Base-by-base conservation (phyloP, 2,329 filamentous ascomycete genomes). In the Colletotrichum musicola region DNA sequence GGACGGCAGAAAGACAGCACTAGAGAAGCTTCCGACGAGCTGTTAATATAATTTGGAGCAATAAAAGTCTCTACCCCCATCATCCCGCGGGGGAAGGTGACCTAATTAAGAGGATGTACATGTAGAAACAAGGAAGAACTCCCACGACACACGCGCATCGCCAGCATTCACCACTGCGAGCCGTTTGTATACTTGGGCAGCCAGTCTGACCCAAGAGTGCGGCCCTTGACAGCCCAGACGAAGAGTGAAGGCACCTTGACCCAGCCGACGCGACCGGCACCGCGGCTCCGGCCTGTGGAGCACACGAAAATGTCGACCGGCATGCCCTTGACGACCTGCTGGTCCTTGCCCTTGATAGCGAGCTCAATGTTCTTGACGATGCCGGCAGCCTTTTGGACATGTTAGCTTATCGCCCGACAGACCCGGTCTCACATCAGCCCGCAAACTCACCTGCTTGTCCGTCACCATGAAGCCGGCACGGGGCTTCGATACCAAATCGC, bases 401-500 rank as follows among this genome's bases (percentile, higher is more conserved):
- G 35, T 38, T 30, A 35, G 30, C 30, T 35, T 35, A 35, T 35
- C 30, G 6, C 7, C 7, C 30, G 30, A 35, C 7, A 9, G 30
- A 35, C 30, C 10, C 7, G 30, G 30, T 35, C 30, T 35, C 6
- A 10, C 10, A 35, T 10, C 30, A 3, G 7, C 30, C 30, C 30
- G 30, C 10, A 7, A 38, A 73, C 79, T 73, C 64, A 82, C 82
- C 75, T 88, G 86, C 71, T 86, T 86, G 65, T 87, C 89, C 0
- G 88, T 88, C 64, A 87, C 83, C 78, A 90, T 85, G 73, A 89
- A 90, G 1, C 87, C 87, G 6, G 87, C 83, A 25, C 82, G 79
- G 22, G 86, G 85, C 73, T 82, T 82, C 71, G 81, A 83, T 25
- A 88, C 82, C 49, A 87, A 76, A 63, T 89, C 86, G 25, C 86